These are phyloP conservation scores for Tolypocladium ophioglossoides DNA, from an alignment of 2,329 filamentous ascomycete species.

Conservation along the genomic window DNA sequence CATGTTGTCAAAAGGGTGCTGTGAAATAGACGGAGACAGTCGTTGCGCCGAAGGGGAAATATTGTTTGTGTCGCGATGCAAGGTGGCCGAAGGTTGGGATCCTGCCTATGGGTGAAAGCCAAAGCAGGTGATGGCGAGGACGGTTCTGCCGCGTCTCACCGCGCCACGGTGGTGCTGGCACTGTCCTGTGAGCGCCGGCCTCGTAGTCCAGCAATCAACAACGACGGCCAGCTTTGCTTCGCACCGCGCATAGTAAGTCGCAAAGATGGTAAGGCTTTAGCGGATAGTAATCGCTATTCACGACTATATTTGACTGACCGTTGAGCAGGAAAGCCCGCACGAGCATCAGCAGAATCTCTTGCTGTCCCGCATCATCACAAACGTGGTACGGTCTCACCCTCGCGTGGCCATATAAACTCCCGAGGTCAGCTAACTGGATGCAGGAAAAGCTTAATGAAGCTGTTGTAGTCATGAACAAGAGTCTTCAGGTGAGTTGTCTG, in stretches of 20 bases:
- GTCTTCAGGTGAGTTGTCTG: constrained; percentile 54
- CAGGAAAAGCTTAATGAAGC: constrained; percentile 98
- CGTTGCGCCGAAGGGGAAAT: not conserved
- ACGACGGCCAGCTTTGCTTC: not conserved
- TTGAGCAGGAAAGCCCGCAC: constrained; percentile 74
- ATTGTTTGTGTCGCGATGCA: not conserved
- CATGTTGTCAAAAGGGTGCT: constrained; percentile 40
- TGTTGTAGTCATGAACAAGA: constrained; percentile 84
- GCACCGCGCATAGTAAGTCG: not conserved
- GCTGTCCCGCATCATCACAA: constrained; percentile 90
- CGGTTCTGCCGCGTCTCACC: constrained; percentile 25
- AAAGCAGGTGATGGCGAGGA: not conserved
- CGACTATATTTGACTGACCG: not conserved
- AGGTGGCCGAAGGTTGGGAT: not conserved
- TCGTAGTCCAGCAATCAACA: not conserved
- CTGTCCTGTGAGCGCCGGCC: not conserved
- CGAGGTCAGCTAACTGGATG: not conserved
- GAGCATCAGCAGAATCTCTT: constrained; percentile 94
- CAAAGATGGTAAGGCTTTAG: not conserved
- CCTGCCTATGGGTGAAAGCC: not conserved
- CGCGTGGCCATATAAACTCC: not conserved
- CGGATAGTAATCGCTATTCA: not conserved
- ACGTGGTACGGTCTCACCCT: constrained; percentile 60
- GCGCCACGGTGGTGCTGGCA: constrained; percentile 9
- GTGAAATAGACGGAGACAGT: not conserved